Conservation (phyloP, 495 filamentous ascomycete species). For the Penicillium bovifimosum region DNA sequence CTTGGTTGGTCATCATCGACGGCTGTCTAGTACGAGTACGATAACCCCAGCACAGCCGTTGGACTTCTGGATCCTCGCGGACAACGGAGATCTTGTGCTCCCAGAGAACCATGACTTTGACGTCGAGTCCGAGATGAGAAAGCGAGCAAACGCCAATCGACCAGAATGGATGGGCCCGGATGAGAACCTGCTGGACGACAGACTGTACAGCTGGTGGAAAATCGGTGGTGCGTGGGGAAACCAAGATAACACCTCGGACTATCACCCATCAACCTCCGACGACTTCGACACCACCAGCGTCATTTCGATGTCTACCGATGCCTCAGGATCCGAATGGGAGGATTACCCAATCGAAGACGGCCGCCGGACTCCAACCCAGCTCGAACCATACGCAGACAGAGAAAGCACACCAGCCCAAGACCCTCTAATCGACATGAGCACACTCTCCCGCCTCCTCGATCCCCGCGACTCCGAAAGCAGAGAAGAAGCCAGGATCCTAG, state of each 20-base stretch:
- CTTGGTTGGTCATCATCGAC: constrained; percentile 18
- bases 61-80: constrained; percentile 57
- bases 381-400: constrained; percentile 40
- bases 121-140: constrained; percentile 68
- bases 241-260: constrained; percentile 71
- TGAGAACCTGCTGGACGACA: constrained; percentile 65
- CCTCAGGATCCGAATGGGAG: constrained; percentile 53
- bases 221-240: constrained; percentile 76
- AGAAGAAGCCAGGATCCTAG: constrained; percentile 74
- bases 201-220: constrained; percentile 76
- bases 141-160: constrained; percentile 39
- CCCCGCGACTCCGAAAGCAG: constrained; percentile 71
- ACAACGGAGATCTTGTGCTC: constrained; percentile 50
- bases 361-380: constrained; percentile 71
- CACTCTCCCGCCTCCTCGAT: constrained; percentile 77
- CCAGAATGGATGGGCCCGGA: constrained; percentile 32
- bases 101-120: constrained; percentile 61
- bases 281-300: constrained; percentile 75
- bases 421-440: constrained; percentile 55
- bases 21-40: constrained; percentile 13
- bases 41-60: constrained; percentile 25
- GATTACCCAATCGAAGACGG: constrained; percentile 49
- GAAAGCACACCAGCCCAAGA: constrained; percentile 58
- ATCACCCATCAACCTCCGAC: constrained; percentile 43
- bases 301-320: constrained; percentile 55